Evolutionary conservation across 2,329 filamentous ascomycete genomes (phyloP).

Genomic region (Knoxdaviesia capensis): DNA sequence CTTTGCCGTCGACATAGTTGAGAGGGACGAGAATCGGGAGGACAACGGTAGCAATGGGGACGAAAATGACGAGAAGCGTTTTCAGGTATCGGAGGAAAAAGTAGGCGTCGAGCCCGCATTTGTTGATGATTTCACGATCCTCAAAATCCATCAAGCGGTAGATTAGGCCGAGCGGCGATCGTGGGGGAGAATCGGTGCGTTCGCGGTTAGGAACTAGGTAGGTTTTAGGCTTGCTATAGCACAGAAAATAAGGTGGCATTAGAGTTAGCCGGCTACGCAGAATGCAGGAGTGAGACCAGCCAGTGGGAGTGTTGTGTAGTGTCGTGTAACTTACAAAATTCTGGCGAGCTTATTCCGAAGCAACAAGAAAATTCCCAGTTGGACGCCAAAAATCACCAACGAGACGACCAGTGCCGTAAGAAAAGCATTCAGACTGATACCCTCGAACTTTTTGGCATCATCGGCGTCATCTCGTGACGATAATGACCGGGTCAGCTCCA

Average conservation of each 20-base stretch:
- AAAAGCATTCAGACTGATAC: conserved; percentile 33
- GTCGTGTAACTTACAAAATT: conserved; percentile 48
- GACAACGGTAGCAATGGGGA: conserved; percentile 59
- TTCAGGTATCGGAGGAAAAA: conserved; percentile 83
- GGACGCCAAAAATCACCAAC: conserved; percentile 39
- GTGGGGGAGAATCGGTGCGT: conserved; percentile 55
- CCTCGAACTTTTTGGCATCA: conserved; percentile 11
- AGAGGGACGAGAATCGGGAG: conserved; percentile 73
- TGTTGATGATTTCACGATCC: conserved; percentile 73
- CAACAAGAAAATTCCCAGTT: conserved; percentile 51
- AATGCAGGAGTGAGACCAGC: conserved; percentile 5
- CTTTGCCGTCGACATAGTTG: conserved; percentile 55
- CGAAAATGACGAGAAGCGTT: conserved; percentile 69
- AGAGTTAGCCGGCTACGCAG: conserved; percentile 2
- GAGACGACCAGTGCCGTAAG: conserved; percentile 43
- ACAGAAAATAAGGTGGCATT: neutral
- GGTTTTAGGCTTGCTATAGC: conserved; percentile 53
- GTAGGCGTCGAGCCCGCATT: conserved; percentile 90
- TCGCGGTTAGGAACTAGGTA: conserved; percentile 74
- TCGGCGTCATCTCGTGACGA: neutral
- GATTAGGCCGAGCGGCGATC: conserved; percentile 28
- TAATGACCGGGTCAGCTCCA: no score
- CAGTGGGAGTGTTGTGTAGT: neutral
- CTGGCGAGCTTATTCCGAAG: conserved; percentile 60
- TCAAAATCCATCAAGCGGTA: conserved; percentile 44